Evolutionary conservation across 1,139 yeast species (phyloP).

Genomic region (Waltiozyma sp.): DNA sequence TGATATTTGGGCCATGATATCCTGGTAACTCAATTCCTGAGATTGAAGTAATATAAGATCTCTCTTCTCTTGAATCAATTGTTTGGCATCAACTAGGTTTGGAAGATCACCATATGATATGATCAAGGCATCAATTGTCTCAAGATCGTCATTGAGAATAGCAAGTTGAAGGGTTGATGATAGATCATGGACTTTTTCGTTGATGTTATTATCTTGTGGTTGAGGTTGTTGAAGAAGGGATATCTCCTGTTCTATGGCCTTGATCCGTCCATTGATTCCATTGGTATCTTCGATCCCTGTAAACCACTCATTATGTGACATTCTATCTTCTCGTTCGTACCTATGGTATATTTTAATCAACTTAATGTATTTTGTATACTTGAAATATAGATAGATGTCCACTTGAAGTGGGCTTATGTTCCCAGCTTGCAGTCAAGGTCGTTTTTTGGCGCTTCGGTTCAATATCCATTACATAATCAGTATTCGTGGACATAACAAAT

Average conservation of each 20-base stretch:
- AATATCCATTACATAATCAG: background rate
- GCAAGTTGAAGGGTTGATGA: conserved; percentile 9
- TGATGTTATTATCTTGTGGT: conserved; percentile 1
- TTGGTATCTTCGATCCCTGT: background rate
- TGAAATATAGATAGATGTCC: too few relatives aligned
- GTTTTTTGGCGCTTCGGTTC: background rate
- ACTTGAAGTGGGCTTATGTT: too few relatives aligned
- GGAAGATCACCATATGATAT: conserved; percentile 9
- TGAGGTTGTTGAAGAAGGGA: conserved; percentile 2
- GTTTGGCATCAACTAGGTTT: conserved; percentile 8
- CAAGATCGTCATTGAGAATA: conserved; percentile 9
- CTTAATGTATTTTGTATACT: too few relatives aligned
- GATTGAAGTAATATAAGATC: conserved; percentile 2
- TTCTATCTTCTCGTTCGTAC: too few relatives aligned
- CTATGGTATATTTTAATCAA: too few relatives aligned
- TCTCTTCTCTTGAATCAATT: conserved; percentile 6
- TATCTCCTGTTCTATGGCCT: conserved; percentile 13
- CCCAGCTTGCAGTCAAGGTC: too few relatives aligned
- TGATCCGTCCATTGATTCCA: conserved; percentile 9
- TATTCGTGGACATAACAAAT: background rate
- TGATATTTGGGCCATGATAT: conserved; percentile 7
- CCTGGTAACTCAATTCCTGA: conserved; percentile 2
- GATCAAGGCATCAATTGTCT: conserved; percentile 10
- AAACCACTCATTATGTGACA: background rate
- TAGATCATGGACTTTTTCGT: conserved; percentile 9